Conservation (phyloP, 2,329 filamentous ascomycete genomes). For the Tolypocladium capitatum region DNA sequence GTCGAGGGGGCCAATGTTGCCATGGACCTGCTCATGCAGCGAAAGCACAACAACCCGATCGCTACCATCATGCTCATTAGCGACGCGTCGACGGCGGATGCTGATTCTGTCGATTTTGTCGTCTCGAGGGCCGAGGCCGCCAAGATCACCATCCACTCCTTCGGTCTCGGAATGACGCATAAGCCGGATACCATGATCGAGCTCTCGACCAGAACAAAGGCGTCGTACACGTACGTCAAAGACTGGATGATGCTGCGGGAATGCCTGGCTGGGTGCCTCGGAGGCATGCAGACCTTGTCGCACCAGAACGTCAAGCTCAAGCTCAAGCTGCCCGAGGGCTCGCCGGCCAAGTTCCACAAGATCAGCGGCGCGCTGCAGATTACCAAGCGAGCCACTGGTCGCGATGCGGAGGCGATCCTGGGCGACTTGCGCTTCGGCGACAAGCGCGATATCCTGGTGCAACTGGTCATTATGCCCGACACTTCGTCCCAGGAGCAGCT, state of each 20-base stretch:
- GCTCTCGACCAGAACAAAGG: conserved; percentile 86
- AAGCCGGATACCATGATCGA: conserved; percentile 99
- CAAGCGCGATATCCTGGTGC: conserved; percentile 85
- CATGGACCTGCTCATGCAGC: conserved; percentile 97
- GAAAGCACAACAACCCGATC: conserved; percentile 89
- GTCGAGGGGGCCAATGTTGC: conserved; percentile 96
- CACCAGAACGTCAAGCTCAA: conserved; percentile 97
- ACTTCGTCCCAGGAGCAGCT: conserved; percentile 69
- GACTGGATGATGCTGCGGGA: conserved; percentile 99
- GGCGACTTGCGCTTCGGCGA: conserved; percentile 92
- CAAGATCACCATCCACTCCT: conserved; percentile 94
- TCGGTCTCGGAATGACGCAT: conserved; percentile 90
- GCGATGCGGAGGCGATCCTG: conserved; percentile 83
- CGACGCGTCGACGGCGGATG: conserved; percentile 88
- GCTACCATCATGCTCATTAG: conserved; percentile 94
- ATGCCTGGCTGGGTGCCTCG: conserved; percentile 85
- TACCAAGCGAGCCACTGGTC: conserved; percentile 87
- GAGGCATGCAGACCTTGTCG: conserved; percentile 84
- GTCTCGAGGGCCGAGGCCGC: conserved; percentile 92
- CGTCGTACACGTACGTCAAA: conserved; percentile 95
- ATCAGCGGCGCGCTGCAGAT: conserved; percentile 94
- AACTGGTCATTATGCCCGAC: conserved; percentile 84
- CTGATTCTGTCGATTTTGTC: conserved; percentile 94
- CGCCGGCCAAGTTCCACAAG: conserved; percentile 95
- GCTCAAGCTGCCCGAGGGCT: conserved; percentile 85